Evolutionary conservation across 257 asterid genomes (phyloP).

Genomic region (Solanum paucissectum): DNA sequence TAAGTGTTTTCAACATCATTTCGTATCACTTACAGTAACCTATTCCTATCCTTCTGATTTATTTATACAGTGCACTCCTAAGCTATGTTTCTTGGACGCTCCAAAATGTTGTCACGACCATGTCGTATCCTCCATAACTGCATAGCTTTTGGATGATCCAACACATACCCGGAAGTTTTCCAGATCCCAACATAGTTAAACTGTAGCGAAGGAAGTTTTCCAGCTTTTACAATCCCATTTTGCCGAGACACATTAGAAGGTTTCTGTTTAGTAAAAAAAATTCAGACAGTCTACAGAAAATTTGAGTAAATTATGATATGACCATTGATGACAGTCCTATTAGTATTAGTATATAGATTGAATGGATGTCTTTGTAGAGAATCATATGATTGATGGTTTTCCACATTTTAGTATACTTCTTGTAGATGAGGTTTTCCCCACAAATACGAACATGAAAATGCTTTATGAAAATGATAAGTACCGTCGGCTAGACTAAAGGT

Average conservation of each 20-base stretch:
- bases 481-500: background rate
- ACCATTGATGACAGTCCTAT: background rate
- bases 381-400: background rate
- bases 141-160: background rate
- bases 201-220: background rate
- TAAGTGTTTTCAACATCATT: too few species aligned
- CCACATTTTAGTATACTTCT: background rate
- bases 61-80: too few species aligned
- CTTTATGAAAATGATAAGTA: background rate
- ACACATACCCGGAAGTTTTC: background rate
- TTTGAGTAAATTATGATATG: background rate
- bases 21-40: too few species aligned
- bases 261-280: background rate
- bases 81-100: background rate
- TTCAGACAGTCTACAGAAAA: background rate
- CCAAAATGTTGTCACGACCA: background rate
- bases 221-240: background rate
- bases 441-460: background rate
- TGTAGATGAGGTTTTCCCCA: background rate
- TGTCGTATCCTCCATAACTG: background rate
- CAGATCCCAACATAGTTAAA: background rate
- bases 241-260: background rate
- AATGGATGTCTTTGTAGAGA: background rate
- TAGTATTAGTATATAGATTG: background rate
- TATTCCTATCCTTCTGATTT: too few species aligned